phyloP scores from a whole-genome alignment of 2,329 filamentous ascomycete genomes.

The Sordariomycetes sp. region DNA sequence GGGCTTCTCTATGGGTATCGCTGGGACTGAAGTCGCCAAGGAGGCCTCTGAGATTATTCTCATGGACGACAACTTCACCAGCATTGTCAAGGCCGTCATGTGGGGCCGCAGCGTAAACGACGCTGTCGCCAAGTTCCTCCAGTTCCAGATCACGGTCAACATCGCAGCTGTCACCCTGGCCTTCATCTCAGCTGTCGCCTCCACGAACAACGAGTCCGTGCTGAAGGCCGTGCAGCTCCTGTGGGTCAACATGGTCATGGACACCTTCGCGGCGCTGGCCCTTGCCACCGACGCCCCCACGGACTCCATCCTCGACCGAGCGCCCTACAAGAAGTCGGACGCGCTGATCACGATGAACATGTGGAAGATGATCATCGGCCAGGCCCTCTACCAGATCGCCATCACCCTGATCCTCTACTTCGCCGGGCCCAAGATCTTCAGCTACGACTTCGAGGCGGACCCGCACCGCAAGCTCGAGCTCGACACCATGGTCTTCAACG shows the following conservation, averaged over 20 bases:
- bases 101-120: conserved; percentile 63
- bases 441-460: conserved; percentile 28
- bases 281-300: conserved; percentile 53
- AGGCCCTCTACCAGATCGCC: conserved; percentile 47
- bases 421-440: conserved; percentile 43
- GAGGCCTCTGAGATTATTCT: conserved; percentile 53
- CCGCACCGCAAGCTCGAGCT: conserved; percentile 32
- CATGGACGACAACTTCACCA: conserved; percentile 49
- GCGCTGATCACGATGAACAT: conserved; percentile 61
- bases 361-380: conserved; percentile 58
- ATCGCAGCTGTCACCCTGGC: conserved; percentile 57
- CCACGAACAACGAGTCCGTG: conserved; percentile 42
- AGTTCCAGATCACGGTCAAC: conserved; percentile 62
- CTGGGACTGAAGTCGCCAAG: conserved; percentile 52
- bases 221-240: conserved; percentile 56
- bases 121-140: conserved; percentile 57
- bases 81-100: conserved; percentile 55
- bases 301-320: conserved; percentile 37
- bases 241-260: conserved; percentile 63
- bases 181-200: conserved; percentile 52
- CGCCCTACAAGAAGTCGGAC: conserved; percentile 49
- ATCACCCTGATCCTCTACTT: conserved; percentile 52
- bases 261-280: conserved; percentile 55
- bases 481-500: conserved; percentile 57
- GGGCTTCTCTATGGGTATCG: conserved; percentile 52